A percentile compares a stretch with the other conserved stretches of the same genome.
phyloP scores from a whole-genome alignment of 768 basidiomycete genomes.

The Pisolithus sp. region DNA sequence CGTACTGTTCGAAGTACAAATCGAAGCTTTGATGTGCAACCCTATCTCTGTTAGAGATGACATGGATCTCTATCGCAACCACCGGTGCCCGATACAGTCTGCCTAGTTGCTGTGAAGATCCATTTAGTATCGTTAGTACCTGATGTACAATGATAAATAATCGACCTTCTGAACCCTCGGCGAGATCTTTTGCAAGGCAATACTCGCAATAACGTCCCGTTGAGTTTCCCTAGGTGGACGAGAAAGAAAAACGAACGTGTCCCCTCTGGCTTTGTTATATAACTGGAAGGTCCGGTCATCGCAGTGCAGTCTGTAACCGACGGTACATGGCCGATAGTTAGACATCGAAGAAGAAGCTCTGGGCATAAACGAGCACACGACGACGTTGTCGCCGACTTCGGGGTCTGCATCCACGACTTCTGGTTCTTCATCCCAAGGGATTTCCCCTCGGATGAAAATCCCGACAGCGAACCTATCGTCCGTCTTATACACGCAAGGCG shows the following conservation, averaged over 20 bases:
- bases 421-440: slow-evolving; percentile 54
- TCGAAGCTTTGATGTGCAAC: slow-evolving; percentile 64
- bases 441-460: slow-evolving; percentile 55
- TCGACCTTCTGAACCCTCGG: slow-evolving; percentile 44
- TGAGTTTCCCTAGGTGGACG: slow-evolving; percentile 40
- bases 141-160: neutral
- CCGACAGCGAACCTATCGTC: slow-evolving; percentile 57
- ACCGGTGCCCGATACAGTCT: slow-evolving; percentile 47
- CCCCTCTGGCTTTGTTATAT: slow-evolving; percentile 43
- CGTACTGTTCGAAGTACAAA: slow-evolving; percentile 62
- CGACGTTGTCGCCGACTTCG: slow-evolving; percentile 51
- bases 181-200: slow-evolving; percentile 60
- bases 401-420: slow-evolving; percentile 56
- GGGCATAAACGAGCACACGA: slow-evolving; percentile 58
- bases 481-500: slow-evolving; percentile 32
- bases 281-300: slow-evolving; percentile 52
- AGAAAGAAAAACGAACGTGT: slow-evolving; percentile 56
- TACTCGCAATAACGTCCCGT: slow-evolving; percentile 48
- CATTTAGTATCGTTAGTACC: neutral
- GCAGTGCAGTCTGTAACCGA: slow-evolving; percentile 51
- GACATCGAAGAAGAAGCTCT: slow-evolving; percentile 42
- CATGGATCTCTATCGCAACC: slow-evolving; percentile 54
- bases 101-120: slow-evolving; percentile 49
- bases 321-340: slow-evolving; percentile 43
- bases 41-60: slow-evolving; percentile 62